phyloP scores from a whole-genome alignment of 1,139 yeast species.

The Hansenula lynferdii region DNA sequence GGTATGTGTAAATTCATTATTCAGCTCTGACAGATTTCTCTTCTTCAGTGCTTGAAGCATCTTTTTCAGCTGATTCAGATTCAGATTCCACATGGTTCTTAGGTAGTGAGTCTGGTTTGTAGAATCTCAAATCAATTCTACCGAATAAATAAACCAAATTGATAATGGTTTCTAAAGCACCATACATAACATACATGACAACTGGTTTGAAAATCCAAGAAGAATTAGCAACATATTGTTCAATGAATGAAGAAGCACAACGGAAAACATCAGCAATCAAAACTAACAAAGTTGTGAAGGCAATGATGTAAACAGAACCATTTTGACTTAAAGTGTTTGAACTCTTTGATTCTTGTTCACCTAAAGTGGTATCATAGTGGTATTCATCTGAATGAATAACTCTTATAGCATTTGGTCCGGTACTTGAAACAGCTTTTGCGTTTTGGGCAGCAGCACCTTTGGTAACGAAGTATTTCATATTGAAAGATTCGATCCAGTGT shows the following conservation, averaged over 20 bases:
- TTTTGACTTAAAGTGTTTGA: constrained; percentile 39
- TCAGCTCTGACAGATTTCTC: too few relatives aligned
- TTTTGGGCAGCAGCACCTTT: constrained; percentile 44
- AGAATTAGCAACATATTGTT: constrained; percentile 28
- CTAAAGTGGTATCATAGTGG: constrained; percentile 33
- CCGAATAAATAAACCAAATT: constrained; percentile 52
- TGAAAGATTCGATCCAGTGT: constrained; percentile 69
- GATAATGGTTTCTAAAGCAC: constrained; percentile 56
- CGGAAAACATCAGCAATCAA: constrained; percentile 55
- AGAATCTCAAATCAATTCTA: constrained; percentile 71
- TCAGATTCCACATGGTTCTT: too few relatives aligned
- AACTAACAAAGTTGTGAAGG: constrained; percentile 47
- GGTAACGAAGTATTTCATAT: constrained; percentile 51
- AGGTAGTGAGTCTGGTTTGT: constrained; percentile 65
- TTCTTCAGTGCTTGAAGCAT: too few relatives aligned
- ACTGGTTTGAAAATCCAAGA: constrained; percentile 46
- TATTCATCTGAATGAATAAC: constrained; percentile 35
- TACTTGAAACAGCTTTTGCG: constrained; percentile 43
- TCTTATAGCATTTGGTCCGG: constrained; percentile 41
- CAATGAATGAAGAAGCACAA: constrained; percentile 47
- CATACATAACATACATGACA: constrained; percentile 66
- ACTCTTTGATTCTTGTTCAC: constrained; percentile 14
- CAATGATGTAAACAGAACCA: constrained; percentile 41
- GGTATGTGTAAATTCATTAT: too few relatives aligned
- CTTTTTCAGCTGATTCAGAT: too few relatives aligned